A percentile compares a stretch with the other conserved stretches of the same genome.
These are phyloP conservation scores for Coemansia sp. DNA, from an alignment of 192 early-diverging fungal genomes.

Conservation along the genomic window DNA sequence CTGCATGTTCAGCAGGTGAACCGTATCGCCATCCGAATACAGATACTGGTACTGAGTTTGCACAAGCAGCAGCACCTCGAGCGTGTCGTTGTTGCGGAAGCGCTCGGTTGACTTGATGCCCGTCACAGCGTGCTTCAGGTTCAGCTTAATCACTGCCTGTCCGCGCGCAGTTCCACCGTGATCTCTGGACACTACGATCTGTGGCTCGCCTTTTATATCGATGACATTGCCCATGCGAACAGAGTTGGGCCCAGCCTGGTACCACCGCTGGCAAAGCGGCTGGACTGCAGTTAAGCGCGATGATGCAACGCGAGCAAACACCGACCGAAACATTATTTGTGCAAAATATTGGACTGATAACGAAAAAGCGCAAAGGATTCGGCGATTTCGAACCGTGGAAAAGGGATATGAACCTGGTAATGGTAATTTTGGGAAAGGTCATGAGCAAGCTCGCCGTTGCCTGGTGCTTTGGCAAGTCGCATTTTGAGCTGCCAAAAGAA, in stretches of 20 bases:
- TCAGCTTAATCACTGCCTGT: constrained; percentile 66
- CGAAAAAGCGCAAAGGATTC: not conserved
- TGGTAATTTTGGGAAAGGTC: not conserved
- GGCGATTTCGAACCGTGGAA: not conserved
- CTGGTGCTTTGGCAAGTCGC: no score
- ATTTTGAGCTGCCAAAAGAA: no score
- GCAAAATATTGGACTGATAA: not conserved
- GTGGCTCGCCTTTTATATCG: constrained; percentile 64
- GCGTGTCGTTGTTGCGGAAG: constrained; percentile 65
- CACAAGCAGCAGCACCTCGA: constrained; percentile 71
- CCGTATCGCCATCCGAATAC: constrained; percentile 62
- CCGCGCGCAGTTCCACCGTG: constrained; percentile 70
- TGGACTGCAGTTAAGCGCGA: not conserved
- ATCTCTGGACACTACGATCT: constrained; percentile 64
- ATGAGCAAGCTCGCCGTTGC: not conserved
- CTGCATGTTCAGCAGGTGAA: constrained; percentile 69
- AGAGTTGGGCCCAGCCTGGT: constrained; percentile 39
- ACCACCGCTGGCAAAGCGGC: constrained; percentile 22
- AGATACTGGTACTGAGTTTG: constrained; percentile 71
- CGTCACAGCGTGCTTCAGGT: constrained; percentile 67
- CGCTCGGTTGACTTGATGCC: constrained; percentile 63
- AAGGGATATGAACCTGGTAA: not conserved
- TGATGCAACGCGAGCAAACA: not conserved
- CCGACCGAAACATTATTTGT: not conserved
- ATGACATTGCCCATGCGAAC: constrained; percentile 69